Evolutionary conservation across 192 early-diverging fungal genomes (phyloP).

Genomic region (Kappamyces sp.): DNA sequence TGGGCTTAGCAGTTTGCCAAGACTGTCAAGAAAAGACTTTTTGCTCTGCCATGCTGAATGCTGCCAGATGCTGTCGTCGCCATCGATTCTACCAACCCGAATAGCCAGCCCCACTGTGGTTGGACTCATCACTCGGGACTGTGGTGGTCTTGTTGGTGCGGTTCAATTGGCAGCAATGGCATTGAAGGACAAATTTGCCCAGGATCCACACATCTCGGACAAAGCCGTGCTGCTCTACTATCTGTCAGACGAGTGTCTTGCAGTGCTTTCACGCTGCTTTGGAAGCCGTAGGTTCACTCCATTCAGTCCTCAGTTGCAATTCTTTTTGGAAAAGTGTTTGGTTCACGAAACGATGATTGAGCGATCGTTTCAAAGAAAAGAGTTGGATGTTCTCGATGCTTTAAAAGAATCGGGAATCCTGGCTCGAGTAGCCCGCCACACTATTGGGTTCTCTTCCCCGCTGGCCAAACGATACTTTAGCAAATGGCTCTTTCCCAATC

Average conservation of each 20-base stretch:
- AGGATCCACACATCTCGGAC: slow-evolving; percentile 2
- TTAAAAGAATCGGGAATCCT: slow-evolving; percentile 21
- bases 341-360: slow-evolving; percentile 5
- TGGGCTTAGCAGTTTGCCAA: not conserved
- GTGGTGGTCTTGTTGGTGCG: slow-evolving; percentile 15
- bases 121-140: slow-evolving; percentile 11
- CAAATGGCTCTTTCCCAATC: slow-evolving; percentile 27
- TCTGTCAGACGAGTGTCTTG: slow-evolving; percentile 13
- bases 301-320: slow-evolving; percentile 12
- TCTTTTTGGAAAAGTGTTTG: slow-evolving; percentile 15
- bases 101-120: slow-evolving; percentile 13
- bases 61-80: slow-evolving; percentile 1
- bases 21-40: slow-evolving; percentile 26
- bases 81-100: slow-evolving; percentile 7
- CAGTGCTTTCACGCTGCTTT: slow-evolving; percentile 10
- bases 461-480: slow-evolving; percentile 26
- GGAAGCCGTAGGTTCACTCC: slow-evolving; percentile 14
- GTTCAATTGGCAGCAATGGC: slow-evolving; percentile 11
- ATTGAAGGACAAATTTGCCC: slow-evolving; percentile 11
- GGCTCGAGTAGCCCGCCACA: slow-evolving; percentile 4
- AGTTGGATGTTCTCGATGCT: not conserved
- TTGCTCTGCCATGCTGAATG: slow-evolving; percentile 18
- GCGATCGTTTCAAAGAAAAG: not conserved
- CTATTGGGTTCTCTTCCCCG: slow-evolving; percentile 24
- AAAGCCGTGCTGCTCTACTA: slow-evolving; percentile 9